Conservation (phyloP, 208 protist species). For the Trypanosoma congolense region DNA sequence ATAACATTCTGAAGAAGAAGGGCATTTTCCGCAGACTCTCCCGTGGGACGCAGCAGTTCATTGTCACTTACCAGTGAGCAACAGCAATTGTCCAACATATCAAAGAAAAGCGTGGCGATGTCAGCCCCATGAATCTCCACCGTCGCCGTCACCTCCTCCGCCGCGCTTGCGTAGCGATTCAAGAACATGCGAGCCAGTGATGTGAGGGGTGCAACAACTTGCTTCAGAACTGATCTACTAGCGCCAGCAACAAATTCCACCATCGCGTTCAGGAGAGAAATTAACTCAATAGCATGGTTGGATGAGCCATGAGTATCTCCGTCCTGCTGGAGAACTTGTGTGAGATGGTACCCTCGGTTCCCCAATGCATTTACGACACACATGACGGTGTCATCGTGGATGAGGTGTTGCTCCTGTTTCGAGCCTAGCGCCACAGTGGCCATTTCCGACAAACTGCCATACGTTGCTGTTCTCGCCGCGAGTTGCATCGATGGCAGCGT, state of each 20-base stretch:
- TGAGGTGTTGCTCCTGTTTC: background rate
- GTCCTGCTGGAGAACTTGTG: slow-evolving; percentile 20
- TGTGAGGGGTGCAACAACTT: slow-evolving; percentile 1
- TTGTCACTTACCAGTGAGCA: slow-evolving; percentile 28
- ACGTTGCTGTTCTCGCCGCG: slow-evolving; percentile 3
- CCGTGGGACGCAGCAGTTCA: background rate
- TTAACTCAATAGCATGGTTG: slow-evolving; percentile 23
- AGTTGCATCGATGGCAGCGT: slow-evolving; percentile 13
- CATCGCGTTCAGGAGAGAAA: slow-evolving; percentile 35
- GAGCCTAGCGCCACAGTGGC: slow-evolving; percentile 1
- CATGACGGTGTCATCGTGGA: slow-evolving; percentile 5
- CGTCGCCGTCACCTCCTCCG: background rate
- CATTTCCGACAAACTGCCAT: slow-evolving; percentile 11
- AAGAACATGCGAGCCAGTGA: slow-evolving; percentile 1
- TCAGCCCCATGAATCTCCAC: slow-evolving; percentile 30
- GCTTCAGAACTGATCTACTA: slow-evolving; percentile 4
- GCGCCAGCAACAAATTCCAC: slow-evolving; percentile 27
- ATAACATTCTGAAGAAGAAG: slow-evolving; percentile 12
- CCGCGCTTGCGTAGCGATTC: slow-evolving; percentile 2
- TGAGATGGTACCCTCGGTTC: slow-evolving; percentile 13
- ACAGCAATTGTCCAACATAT: slow-evolving; percentile 50
- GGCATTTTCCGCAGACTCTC: background rate
- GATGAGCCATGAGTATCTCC: slow-evolving; percentile 14
- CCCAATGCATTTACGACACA: slow-evolving; percentile 3
- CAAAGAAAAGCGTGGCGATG: slow-evolving; percentile 37